These are phyloP conservation scores for Clohesyomyces aquaticus DNA, from an alignment of 495 filamentous ascomycete species.

Conservation along the genomic window DNA sequence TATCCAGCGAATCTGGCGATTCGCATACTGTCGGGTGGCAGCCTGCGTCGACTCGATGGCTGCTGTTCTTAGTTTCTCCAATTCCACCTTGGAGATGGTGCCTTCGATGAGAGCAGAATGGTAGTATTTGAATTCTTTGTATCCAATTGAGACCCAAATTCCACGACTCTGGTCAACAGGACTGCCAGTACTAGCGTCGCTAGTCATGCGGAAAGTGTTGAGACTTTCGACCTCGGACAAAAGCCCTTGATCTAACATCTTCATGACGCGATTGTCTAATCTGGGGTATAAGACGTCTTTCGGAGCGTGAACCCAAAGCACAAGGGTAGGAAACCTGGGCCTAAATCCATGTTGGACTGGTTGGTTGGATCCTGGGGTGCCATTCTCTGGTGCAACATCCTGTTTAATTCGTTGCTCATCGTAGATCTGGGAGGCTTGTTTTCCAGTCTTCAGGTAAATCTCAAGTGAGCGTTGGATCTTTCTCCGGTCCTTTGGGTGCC, in stretches of 20 bases:
- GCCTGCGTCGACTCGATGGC: conserved; percentile 67
- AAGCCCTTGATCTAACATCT: conserved; percentile 79
- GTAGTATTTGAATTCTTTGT: conserved; percentile 82
- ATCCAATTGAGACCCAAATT: conserved; percentile 96
- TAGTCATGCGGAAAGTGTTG: conserved; percentile 56
- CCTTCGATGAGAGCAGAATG: conserved; percentile 56
- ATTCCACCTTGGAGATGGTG: conserved; percentile 46
- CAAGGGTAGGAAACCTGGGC: conserved; percentile 59
- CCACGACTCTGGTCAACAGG: conserved; percentile 72
- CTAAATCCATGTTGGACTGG: conserved; percentile 19
- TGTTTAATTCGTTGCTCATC: conserved; percentile 62
- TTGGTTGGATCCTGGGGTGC: conserved; percentile 5
- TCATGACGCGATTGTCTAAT: conserved; percentile 75
- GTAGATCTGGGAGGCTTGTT: conserved; percentile 84
- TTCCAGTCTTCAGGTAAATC: conserved; percentile 81
- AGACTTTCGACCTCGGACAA: conserved; percentile 63
- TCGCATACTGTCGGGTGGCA: conserved; percentile 86
- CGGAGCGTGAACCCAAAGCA: conserved; percentile 87
- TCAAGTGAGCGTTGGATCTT: conserved; percentile 90
- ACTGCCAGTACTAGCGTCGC: conserved; percentile 51
- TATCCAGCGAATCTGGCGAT: conserved; percentile 83
- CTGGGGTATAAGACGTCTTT: conserved; percentile 66
- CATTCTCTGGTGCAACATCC: conserved; percentile 36
- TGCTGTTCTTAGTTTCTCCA: conserved; percentile 49
- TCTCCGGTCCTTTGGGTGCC: conserved; percentile 90